Evolutionary conservation across 2,329 filamentous ascomycete genomes (phyloP).

Genomic region (Apiospora sp.): DNA sequence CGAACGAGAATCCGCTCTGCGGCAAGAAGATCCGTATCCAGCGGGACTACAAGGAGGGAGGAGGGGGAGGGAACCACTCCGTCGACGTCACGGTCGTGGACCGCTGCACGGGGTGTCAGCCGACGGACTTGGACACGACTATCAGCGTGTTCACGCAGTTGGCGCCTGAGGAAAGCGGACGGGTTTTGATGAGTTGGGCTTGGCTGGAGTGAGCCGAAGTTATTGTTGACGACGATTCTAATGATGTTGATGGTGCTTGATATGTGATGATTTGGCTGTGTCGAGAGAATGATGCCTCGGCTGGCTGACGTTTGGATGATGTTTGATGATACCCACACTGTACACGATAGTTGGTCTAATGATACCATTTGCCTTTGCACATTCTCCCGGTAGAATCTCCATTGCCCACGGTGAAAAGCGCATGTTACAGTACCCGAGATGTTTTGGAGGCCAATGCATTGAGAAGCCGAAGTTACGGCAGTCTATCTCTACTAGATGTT

Average conservation of each 20-base stretch:
- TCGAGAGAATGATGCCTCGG: too few species aligned
- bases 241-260: background rate
- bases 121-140: conserved; percentile 58
- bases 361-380: background rate
- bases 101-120: conserved; percentile 62
- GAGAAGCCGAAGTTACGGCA: background rate
- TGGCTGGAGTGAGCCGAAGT: conserved; percentile 37
- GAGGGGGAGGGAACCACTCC: conserved; percentile 49
- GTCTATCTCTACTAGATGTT: background rate
- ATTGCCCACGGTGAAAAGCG: background rate
- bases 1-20: conserved; percentile 74
- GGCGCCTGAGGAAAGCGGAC: conserved; percentile 51
- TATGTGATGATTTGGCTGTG: background rate
- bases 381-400: background rate
- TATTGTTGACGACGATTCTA: background rate
- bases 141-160: conserved; percentile 55
- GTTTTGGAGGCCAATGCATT: background rate
- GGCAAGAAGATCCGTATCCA: conserved; percentile 70
- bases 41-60: conserved; percentile 51
- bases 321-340: conserved; percentile 7
- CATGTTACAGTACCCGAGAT: background rate
- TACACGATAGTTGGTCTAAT: background rate
- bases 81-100: conserved; percentile 72
- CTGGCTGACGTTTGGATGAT: background rate
- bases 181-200: conserved; percentile 48